Percentiles rank a stretch among this genome's conserved stretches.
These are phyloP conservation scores for Amanita jacksonii DNA, from an alignment of 768 basidiomycete genomes.

Conservation along the genomic window DNA sequence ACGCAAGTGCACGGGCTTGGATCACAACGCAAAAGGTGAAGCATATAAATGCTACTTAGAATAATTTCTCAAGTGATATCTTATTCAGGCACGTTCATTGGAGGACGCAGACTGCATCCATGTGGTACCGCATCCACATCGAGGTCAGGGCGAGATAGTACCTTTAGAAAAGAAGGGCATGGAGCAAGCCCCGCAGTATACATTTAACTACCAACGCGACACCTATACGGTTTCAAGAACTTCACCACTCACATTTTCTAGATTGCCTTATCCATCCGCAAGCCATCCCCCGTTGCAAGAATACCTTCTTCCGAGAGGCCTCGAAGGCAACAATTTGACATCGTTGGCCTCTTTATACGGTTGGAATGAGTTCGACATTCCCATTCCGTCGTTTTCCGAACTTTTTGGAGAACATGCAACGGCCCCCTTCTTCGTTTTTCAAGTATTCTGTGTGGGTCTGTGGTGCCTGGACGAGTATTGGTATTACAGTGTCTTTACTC, in stretches of 20 bases:
- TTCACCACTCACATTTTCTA: conserved; percentile 55
- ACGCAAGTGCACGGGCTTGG: conserved; percentile 63
- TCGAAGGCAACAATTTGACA: conserved; percentile 38
- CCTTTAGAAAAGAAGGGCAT: conserved; percentile 53
- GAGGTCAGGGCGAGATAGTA: conserved; percentile 87
- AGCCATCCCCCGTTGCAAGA: conserved; percentile 54
- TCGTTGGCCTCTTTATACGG: conserved; percentile 65
- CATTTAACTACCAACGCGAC: conserved; percentile 93
- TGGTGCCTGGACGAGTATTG: conserved; percentile 99
- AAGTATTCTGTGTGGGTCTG: conserved; percentile 93
- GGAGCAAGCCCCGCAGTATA: conserved; percentile 53
- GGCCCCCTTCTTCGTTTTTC: conserved; percentile 99
- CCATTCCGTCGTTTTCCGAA: conserved; percentile 88
- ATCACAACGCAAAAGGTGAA: conserved; percentile 69
- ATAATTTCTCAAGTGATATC: too few species aligned
- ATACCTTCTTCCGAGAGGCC: conserved; percentile 52
- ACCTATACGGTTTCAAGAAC: conserved; percentile 68
- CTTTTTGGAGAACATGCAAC: conserved; percentile 94
- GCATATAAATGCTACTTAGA: too few species aligned
- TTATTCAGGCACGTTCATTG: conserved; percentile 52
- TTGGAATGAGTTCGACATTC: conserved; percentile 93
- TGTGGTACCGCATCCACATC: conserved; percentile 70
- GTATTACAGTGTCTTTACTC: conserved; percentile 96
- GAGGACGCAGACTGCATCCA: conserved; percentile 74
- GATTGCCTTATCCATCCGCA: conserved; percentile 84